Base-by-base conservation (phyloP, 164 flowering plant genomes). In the Sextonia rubra region DNA sequence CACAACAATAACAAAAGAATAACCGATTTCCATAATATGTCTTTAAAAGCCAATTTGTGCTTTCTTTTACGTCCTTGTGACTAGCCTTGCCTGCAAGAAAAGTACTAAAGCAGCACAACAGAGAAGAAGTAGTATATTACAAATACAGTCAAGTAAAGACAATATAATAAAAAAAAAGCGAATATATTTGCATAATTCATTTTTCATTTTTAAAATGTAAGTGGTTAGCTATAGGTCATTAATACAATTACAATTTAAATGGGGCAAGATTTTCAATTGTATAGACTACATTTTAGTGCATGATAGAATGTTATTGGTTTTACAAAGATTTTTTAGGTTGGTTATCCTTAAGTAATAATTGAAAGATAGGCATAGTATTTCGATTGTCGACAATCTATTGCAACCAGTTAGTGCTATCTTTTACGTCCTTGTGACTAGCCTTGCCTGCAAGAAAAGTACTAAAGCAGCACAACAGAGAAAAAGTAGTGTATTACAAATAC, bases 51-150 rank as follows among this genome's bases (percentile, higher is more conserved):
- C 98, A 93, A 77, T 76, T 91, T 56, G 84, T 83, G 83, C 97
- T 91, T 84, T 93, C 98, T 79, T 91, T 93, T 2, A 95, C 98
- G 79, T 95, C 98, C 81, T 93, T 95, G 80, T 95, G 99, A 74
- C 98, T 95, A 73, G 83, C 81, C 80, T 93, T 95, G 74, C 98
- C 97, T 23, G 80, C 48, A 76, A 95, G 82, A 83, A 95, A 91
- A 61, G 98, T 86, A 82, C 97, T 93, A 90, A 77, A 85, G 72
- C 22, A 69, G 60, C 47, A 62, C 30, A 71, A n/a, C 55, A 52
- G 29, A 29, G 66, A n/a, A 9, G 64, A 48, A 24, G 64, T 6
- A 66, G 26, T 25, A 74, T 3, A 47, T 8, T 6, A 60, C 37
- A 66, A 9, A 12, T 6, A 44, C 23, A 52, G 12, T 18, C 1